phyloP scores from a whole-genome alignment of 345 rosid genomes.

The Eucalyptus curtisii region DNA sequence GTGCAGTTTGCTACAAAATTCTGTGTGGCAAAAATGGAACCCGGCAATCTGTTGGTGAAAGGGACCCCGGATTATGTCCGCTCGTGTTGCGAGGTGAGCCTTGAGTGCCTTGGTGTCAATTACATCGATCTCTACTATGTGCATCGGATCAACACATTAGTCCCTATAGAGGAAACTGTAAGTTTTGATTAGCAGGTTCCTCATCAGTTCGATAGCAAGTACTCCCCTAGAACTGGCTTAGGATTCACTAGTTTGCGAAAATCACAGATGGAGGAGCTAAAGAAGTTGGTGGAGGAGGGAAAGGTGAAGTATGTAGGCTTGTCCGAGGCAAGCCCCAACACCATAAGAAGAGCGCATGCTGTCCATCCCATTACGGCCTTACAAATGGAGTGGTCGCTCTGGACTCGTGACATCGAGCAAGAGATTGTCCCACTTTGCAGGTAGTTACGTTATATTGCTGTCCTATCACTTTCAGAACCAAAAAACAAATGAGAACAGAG shows the following conservation, averaged over 20 bases:
- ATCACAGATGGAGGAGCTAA: constrained; percentile 21
- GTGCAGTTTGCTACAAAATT: constrained; percentile 16
- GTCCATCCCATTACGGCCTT: constrained; percentile 32
- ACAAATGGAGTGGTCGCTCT: constrained; percentile 34
- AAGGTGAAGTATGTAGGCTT: constrained; percentile 27
- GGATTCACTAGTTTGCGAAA: neutral
- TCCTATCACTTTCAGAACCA: neutral
- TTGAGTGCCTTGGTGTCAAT: constrained; percentile 10
- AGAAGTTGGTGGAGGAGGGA: constrained; percentile 28
- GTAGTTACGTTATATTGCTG: neutral
- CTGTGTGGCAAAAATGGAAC: neutral
- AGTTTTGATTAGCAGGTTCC: neutral
- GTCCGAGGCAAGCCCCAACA: constrained; percentile 32
- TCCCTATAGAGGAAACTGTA: constrained; percentile 15
- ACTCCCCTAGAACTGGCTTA: neutral
- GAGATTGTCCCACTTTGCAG: constrained; percentile 42
- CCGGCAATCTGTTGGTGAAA: neutral
- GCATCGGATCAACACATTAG: neutral
- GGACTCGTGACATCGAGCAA: constrained; percentile 35
- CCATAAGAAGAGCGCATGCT: constrained; percentile 25
- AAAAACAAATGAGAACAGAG: neutral
- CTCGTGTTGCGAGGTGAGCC: constrained; percentile 3
- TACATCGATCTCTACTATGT: constrained; percentile 13
- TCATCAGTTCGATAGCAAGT: neutral
- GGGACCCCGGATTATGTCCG: constrained; percentile 9